These are phyloP conservation scores for Nakaseomyces nivariensis DNA, from an alignment of 1,139 yeast species.

Conservation along the genomic window DNA sequence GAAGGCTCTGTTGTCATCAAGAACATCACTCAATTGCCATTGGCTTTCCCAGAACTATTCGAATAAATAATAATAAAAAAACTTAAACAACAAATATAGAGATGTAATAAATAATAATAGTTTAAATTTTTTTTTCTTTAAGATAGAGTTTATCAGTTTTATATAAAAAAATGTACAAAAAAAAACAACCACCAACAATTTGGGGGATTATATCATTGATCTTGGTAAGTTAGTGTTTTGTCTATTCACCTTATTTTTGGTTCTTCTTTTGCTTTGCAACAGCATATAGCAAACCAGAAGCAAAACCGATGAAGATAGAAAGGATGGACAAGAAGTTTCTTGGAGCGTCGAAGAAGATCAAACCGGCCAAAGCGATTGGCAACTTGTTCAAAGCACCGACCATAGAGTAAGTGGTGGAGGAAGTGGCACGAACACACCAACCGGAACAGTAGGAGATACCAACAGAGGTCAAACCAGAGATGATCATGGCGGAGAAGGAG, in stretches of 20 bases:
- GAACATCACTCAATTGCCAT: constrained; percentile 39
- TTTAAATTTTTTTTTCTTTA: constrained; percentile 28
- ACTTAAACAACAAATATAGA: neutral
- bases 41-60: constrained; percentile 42
- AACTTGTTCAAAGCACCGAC: constrained; percentile 97
- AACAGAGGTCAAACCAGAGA: constrained; percentile 88
- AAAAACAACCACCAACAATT: neutral
- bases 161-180: neutral
- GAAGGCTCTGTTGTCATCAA: constrained; percentile 38
- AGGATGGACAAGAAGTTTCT: constrained; percentile 85
- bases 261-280: constrained; percentile 74
- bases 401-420: constrained; percentile 97
- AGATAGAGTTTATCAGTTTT: constrained; percentile 9
- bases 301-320: constrained; percentile 85
- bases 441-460: constrained; percentile 98
- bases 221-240: too few species aligned
- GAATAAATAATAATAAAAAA: constrained; percentile 3
- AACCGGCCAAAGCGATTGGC: constrained; percentile 92
- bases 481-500: constrained; percentile 75
- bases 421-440: constrained; percentile 98
- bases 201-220: too few species aligned
- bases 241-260: constrained; percentile 18
- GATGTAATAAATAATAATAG: too few species aligned
- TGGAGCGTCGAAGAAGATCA: constrained; percentile 88
- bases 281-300: constrained; percentile 90